These are phyloP conservation scores for Lipomyces sp. DNA, from an alignment of 805 yeast species.

Conservation along the genomic window DNA sequence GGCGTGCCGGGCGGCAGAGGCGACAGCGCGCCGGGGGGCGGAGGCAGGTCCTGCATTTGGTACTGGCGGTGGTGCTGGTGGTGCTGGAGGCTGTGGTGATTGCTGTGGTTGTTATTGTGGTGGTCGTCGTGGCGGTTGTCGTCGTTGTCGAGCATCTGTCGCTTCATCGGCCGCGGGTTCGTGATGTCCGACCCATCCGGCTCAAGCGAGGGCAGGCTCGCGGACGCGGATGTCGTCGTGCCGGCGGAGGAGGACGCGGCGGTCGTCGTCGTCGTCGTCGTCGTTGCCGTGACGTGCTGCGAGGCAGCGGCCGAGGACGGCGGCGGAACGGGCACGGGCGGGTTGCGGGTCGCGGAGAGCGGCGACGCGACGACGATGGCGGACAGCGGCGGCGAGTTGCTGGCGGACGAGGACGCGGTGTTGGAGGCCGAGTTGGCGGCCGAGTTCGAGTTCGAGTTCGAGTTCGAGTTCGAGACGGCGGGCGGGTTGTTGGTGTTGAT, in stretches of 20 bases:
- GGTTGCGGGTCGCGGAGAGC: not conserved
- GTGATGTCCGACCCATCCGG: no score
- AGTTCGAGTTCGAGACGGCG: no score
- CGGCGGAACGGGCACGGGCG: no score
- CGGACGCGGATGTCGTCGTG: no score
- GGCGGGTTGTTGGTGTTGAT: no score
- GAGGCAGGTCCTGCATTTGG: not conserved
- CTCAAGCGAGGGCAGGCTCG: no score
- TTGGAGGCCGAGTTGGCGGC: no score
- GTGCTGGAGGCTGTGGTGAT: no score
- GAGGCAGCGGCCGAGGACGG: no score
- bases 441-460: no score
- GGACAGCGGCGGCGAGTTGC: slow-evolving; percentile 1
- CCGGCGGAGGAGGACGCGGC: not conserved
- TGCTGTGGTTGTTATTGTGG: not conserved
- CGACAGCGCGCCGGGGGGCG: not conserved
- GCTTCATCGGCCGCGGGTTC: no score
- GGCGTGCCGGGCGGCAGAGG: slow-evolving; percentile 2
- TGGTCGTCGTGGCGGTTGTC: not conserved
- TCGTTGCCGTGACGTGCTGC: not conserved
- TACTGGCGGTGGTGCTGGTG: no score
- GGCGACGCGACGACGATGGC: not conserved
- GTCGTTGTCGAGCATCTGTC: not conserved
- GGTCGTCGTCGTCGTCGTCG: not conserved
- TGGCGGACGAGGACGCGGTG: not conserved